A percentile compares a stretch with the other conserved stretches of the same genome.
Conservation (phyloP, 2,329 filamentous ascomycete genomes). For the Neoarthrinium moseri region DNA sequence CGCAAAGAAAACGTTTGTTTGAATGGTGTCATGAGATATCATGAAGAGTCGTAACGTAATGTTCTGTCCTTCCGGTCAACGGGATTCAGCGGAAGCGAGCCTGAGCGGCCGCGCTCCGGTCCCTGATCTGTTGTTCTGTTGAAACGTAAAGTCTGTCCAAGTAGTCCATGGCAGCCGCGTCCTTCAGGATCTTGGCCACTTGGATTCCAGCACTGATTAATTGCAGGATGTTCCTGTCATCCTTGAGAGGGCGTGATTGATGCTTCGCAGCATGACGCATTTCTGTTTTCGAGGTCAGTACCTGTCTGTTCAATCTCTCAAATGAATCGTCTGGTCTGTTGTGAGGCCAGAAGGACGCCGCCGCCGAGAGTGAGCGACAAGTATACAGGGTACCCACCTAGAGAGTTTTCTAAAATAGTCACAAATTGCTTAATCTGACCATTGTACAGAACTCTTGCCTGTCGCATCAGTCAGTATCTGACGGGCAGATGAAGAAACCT, state of each 20-base stretch:
- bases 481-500: no score
- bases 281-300: conserved; percentile 1
- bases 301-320: not conserved
- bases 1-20: not conserved
- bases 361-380: not conserved
- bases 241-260: conserved; percentile 79
- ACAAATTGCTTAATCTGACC: conserved; percentile 91
- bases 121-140: conserved; percentile 76
- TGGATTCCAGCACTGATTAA: conserved; percentile 84
- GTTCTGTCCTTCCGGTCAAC: conserved; percentile 7
- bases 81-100: conserved; percentile 37
- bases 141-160: conserved; percentile 79
- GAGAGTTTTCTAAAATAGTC: conserved; percentile 81
- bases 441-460: conserved; percentile 77
- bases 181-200: conserved; percentile 83
- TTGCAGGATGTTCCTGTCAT: conserved; percentile 85
- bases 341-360: no score
- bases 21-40: conserved; percentile 4
- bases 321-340: not conserved
- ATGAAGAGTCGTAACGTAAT: conserved; percentile 6
- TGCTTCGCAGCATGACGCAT: conserved; percentile 78
- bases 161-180: conserved; percentile 79
- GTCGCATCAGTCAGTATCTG: conserved; percentile 1
- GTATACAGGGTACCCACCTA: conserved; percentile 58
- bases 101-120: conserved; percentile 49